Evolutionary conservation across 164 flowering plant genomes (phyloP).

Genomic region (Vitis rupestris): DNA sequence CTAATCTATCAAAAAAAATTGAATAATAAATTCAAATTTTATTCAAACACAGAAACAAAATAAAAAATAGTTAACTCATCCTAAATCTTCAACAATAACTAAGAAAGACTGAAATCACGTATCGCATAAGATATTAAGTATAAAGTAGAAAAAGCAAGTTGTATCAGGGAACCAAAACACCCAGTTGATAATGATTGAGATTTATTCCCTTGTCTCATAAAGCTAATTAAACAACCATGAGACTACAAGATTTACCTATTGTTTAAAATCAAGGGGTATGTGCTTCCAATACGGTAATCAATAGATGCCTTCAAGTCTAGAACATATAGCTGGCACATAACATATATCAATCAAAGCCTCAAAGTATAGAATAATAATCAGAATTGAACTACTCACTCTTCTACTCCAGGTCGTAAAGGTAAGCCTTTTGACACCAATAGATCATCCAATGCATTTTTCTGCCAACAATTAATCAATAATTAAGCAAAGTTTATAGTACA

Average conservation of each 20-base stretch:
- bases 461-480: constrained; percentile 30
- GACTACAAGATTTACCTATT: not conserved
- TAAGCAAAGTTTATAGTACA: not conserved
- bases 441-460: constrained; percentile 85
- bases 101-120: not conserved
- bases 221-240: not conserved
- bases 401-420: constrained; percentile 82
- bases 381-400: constrained; percentile 53
- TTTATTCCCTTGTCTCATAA: not conserved
- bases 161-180: not conserved
- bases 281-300: not conserved
- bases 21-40: too few relatives aligned
- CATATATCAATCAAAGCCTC: not conserved
- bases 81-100: not conserved
- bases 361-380: not conserved
- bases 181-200: not conserved
- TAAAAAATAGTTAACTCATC: too few relatives aligned
- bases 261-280: not conserved
- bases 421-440: constrained; percentile 45
- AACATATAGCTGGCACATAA: not conserved
- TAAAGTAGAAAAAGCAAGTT: not conserved
- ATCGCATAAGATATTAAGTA: not conserved
- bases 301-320: not conserved
- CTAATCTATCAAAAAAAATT: too few relatives aligned
- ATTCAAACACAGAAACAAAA: too few relatives aligned